Conservation (phyloP, 2,329 filamentous ascomycete species). For the Byssothecium circinans region DNA sequence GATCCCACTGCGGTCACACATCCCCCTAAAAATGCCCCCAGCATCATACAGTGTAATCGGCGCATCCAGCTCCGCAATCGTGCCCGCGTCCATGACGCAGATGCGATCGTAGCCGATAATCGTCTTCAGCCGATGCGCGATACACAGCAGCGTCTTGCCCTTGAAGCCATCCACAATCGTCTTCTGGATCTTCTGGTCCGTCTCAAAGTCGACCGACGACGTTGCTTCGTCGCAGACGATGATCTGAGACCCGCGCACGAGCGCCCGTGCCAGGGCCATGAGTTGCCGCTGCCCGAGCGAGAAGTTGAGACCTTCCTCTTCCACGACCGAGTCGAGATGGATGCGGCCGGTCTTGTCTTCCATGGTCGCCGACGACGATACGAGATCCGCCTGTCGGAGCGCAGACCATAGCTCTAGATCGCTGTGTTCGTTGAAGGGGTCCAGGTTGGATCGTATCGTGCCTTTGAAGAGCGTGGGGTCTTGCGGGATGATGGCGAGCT, state of each 20-base stretch:
- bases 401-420: slow-evolving; percentile 79
- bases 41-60: slow-evolving; percentile 73
- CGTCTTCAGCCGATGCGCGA: slow-evolving; percentile 86
- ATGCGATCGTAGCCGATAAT: slow-evolving; percentile 95
- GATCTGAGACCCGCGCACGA: slow-evolving; percentile 85
- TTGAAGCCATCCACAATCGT: slow-evolving; percentile 83
- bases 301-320: slow-evolving; percentile 95
- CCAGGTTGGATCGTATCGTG: slow-evolving; percentile 76
- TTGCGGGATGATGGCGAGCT: slow-evolving; percentile 80
- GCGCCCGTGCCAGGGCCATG: slow-evolving; percentile 88
- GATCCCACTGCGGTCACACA: slow-evolving; percentile 89
- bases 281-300: slow-evolving; percentile 92
- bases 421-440: slow-evolving; percentile 77
- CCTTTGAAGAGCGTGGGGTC: slow-evolving; percentile 82
- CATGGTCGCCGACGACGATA: slow-evolving; percentile 53
- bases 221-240: slow-evolving; percentile 98
- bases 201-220: slow-evolving; percentile 90
- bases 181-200: slow-evolving; percentile 89
- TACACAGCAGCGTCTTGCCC: slow-evolving; percentile 85
- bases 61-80: slow-evolving; percentile 82
- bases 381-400: slow-evolving; percentile 74
- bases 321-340: slow-evolving; percentile 80
- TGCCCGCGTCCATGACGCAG: slow-evolving; percentile 90
- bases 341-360: slow-evolving; percentile 61
- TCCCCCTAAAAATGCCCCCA: slow-evolving; percentile 79